Evolutionary conservation across 352 stramenopile genomes (phyloP).

Genomic region (Phytophthora cryptogea): DNA sequence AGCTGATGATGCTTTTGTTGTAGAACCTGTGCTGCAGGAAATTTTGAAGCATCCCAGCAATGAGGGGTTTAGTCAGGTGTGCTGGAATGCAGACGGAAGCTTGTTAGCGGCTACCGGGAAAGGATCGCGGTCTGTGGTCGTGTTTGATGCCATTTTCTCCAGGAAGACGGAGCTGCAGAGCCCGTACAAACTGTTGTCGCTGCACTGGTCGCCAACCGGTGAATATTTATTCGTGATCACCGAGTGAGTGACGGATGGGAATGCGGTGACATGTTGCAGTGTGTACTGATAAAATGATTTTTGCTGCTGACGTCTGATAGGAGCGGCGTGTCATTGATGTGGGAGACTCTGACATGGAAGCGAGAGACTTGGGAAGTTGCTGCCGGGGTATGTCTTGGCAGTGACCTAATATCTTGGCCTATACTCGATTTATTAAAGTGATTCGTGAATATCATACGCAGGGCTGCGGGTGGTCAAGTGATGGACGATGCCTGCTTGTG

Average conservation of each 20-base stretch:
- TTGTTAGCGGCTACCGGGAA: slow-evolving; percentile 61
- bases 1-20: slow-evolving; percentile 6
- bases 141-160: slow-evolving; percentile 66
- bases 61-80: slow-evolving; percentile 53
- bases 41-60: slow-evolving; percentile 64
- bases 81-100: slow-evolving; percentile 76
- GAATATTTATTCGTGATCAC: slow-evolving; percentile 83
- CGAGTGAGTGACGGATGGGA: slow-evolving; percentile 39
- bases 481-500: slow-evolving; percentile 73
- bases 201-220: slow-evolving; percentile 83
- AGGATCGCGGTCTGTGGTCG: slow-evolving; percentile 49
- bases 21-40: slow-evolving; percentile 59
- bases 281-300: neutral
- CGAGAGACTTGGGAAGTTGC: slow-evolving; percentile 79
- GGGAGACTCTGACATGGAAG: slow-evolving; percentile 82
- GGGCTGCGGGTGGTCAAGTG: slow-evolving; percentile 73
- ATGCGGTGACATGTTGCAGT: neutral
- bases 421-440: neutral
- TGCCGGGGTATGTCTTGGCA: slow-evolving; percentile 42
- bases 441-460: slow-evolving; percentile 20
- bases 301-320: slow-evolving; percentile 24
- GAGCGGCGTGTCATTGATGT: slow-evolving; percentile 67
- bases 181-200: slow-evolving; percentile 42
- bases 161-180: slow-evolving; percentile 68
- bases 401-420: neutral